Conservation (phyloP, 495 filamentous ascomycete species). For the Corynascus novoguineensis region DNA sequence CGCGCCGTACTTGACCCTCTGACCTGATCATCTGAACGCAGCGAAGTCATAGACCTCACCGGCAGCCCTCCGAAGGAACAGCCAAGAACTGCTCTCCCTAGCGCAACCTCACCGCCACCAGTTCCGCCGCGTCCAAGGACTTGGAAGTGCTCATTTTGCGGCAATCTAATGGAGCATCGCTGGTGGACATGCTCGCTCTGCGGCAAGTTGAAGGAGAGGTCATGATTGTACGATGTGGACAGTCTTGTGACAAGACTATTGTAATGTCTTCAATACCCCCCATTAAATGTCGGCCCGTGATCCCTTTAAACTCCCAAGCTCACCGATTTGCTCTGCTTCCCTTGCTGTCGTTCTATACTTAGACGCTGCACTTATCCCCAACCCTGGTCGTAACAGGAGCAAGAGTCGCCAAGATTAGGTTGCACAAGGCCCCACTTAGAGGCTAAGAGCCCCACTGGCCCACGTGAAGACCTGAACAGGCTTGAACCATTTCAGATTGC, state of each 20-base stretch:
- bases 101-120: slow-evolving; percentile 31
- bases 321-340: too few relatives aligned
- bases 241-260: background rate
- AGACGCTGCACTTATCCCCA: background rate
- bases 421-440: too few relatives aligned
- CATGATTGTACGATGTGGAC: slow-evolving; percentile 16
- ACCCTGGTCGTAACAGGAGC: background rate
- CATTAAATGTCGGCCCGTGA: background rate
- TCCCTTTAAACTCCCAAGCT: background rate
- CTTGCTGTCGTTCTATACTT: background rate
- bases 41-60: slow-evolving; percentile 31
- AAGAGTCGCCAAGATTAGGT: too few relatives aligned
- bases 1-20: background rate
- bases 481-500: too few relatives aligned
- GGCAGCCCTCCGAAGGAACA: slow-evolving; percentile 16
- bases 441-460: too few relatives aligned
- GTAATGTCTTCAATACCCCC: background rate
- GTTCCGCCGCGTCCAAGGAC: slow-evolving; percentile 51
- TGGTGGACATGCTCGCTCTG: slow-evolving; percentile 77
- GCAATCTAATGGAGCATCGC: slow-evolving; percentile 58
- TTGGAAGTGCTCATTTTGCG: slow-evolving; percentile 68
- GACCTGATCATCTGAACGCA: background rate
- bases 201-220: slow-evolving; percentile 60
- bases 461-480: too few relatives aligned
- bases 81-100: slow-evolving; percentile 16